phyloP scores from a whole-genome alignment of 495 filamentous ascomycete species.

The Oidiodendron maius region DNA sequence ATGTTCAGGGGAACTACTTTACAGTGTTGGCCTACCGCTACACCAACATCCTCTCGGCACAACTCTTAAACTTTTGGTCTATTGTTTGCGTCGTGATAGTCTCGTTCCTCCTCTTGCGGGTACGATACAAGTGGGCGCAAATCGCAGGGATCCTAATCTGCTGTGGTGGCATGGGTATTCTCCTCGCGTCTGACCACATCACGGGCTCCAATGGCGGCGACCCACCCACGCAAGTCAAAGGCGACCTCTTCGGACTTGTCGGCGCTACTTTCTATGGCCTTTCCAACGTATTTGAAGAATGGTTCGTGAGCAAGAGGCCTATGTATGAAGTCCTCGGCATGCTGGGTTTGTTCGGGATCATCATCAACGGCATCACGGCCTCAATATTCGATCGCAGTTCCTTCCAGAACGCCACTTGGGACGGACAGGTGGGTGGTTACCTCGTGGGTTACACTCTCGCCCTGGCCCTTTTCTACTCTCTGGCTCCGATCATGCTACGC shows the following conservation, averaged over 20 bases:
- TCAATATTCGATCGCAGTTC: conserved; percentile 79
- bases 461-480: conserved; percentile 77
- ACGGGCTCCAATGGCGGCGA: conserved; percentile 56
- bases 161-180: conserved; percentile 85
- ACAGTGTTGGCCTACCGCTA: conserved; percentile 91
- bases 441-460: conserved; percentile 81
- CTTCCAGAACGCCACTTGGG: conserved; percentile 63
- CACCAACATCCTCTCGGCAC: conserved; percentile 50
- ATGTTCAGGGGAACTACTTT: conserved; percentile 98
- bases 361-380: conserved; percentile 88
- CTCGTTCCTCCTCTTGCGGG: conserved; percentile 73
- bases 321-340: conserved; percentile 93
- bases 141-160: conserved; percentile 82
- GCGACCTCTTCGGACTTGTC: conserved; percentile 84
- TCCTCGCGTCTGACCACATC: conserved; percentile 85
- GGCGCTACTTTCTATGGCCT: conserved; percentile 90
- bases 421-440: conserved; percentile 68
- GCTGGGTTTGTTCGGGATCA: conserved; percentile 78
- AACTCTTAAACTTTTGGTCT: conserved; percentile 98
- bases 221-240: conserved; percentile 72
- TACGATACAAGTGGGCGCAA: conserved; percentile 84
- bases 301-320: conserved; percentile 78
- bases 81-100: conserved; percentile 88
- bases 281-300: conserved; percentile 87
- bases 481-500: conserved; percentile 81